Conservation (phyloP, 2,329 filamentous ascomycete genomes). For the Microdochium paspali region DNA sequence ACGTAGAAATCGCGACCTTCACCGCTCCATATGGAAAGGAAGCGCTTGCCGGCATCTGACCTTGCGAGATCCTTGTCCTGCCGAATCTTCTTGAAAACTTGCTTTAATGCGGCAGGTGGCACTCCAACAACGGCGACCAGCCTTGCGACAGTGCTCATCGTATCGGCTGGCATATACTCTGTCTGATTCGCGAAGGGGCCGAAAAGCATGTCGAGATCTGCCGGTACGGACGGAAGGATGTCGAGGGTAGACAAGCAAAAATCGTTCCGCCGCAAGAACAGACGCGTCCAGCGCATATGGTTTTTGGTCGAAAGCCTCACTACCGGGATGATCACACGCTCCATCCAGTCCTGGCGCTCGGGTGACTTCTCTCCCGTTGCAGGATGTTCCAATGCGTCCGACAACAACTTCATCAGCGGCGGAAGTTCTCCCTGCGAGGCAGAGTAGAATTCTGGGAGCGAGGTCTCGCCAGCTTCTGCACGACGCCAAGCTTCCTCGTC, state of each 20-base stretch:
- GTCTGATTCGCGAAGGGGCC: constrained; percentile 6
- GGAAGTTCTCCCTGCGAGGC: constrained; percentile 4
- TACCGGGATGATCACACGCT: constrained; percentile 11
- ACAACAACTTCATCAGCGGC: constrained; percentile 8
- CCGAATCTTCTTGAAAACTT: not conserved
- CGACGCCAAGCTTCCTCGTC: constrained; percentile 18
- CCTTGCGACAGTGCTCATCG: not conserved
- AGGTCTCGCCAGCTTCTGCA: constrained; percentile 2
- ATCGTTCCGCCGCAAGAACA: constrained; percentile 20
- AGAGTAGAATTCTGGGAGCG: constrained; percentile 7
- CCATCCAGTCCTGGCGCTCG: constrained; percentile 8
- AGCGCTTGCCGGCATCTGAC: not conserved
- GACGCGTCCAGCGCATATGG: constrained; percentile 18
- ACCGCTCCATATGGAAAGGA: not conserved
- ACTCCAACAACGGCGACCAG: not conserved
- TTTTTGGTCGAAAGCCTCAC: constrained; percentile 17
- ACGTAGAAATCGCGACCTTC: not conserved
- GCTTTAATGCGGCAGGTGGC: not conserved
- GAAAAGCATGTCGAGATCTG: constrained; percentile 5
- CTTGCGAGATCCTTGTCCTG: not conserved
- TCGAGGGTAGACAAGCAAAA: constrained; percentile 11
- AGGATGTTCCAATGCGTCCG: not conserved
- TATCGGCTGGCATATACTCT: not conserved
- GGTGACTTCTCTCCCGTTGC: not conserved
- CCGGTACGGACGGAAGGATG: constrained; percentile 14